These are phyloP conservation scores for Zygosaccharomyces sapae DNA, from an alignment of 1,139 yeast species.

Conservation along the genomic window DNA sequence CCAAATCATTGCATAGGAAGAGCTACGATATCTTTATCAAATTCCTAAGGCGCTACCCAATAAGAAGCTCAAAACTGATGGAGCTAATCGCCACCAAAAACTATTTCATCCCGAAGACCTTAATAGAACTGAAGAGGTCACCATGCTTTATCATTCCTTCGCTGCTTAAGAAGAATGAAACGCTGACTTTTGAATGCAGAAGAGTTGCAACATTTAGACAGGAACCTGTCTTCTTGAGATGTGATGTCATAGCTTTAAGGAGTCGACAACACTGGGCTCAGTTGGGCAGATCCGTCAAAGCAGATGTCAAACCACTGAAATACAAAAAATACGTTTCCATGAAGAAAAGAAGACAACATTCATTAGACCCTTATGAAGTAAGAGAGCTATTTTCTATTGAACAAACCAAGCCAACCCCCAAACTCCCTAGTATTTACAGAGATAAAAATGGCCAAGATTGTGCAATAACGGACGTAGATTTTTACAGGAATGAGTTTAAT, in stretches of 20 bases:
- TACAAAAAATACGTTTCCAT: slow-evolving; percentile 17
- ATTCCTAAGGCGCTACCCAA: background rate
- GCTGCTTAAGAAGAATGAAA: slow-evolving; percentile 17
- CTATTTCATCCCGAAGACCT: slow-evolving; percentile 15
- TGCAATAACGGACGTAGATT: slow-evolving; percentile 17
- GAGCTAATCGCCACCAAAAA: slow-evolving; percentile 16
- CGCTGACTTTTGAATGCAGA: slow-evolving; percentile 5
- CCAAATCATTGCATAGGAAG: slow-evolving; percentile 14
- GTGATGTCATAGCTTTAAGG: slow-evolving; percentile 21
- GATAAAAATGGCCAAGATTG: slow-evolving; percentile 10
- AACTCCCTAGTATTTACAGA: slow-evolving; percentile 13
- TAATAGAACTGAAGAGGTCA: slow-evolving; percentile 18
- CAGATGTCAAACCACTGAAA: slow-evolving; percentile 16
- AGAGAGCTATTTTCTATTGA: slow-evolving; percentile 23
- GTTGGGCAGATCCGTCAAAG: slow-evolving; percentile 23
- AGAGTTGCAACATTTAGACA: slow-evolving; percentile 6
- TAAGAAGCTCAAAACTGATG: slow-evolving; percentile 9
- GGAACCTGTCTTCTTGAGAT: slow-evolving; percentile 20
- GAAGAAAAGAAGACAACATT: slow-evolving; percentile 9
- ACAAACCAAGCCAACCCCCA: slow-evolving; percentile 24
- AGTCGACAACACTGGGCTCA: slow-evolving; percentile 29
- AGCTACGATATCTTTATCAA: slow-evolving; percentile 8
- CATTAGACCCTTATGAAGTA: slow-evolving; percentile 12
- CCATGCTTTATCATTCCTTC: slow-evolving; percentile 19
- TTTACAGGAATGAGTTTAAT: slow-evolving; percentile 23